Evolutionary conservation across 805 yeast species (phyloP).

Genomic region (Cyberlindnera japonica): DNA sequence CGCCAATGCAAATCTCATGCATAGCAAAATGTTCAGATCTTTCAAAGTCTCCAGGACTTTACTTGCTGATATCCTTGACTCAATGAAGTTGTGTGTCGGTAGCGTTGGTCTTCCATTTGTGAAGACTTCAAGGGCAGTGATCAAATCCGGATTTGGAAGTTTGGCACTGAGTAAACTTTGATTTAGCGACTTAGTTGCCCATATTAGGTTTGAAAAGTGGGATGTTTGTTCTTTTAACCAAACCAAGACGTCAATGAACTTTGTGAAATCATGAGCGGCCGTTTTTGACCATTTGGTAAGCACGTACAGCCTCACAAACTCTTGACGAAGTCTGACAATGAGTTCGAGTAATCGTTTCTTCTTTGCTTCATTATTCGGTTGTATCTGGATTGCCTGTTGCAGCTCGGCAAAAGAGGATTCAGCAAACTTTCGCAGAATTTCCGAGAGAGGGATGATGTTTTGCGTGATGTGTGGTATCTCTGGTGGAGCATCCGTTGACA

Average conservation of each 20-base stretch:
- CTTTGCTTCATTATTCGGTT: constrained; percentile 57
- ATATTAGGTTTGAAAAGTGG: constrained; percentile 57
- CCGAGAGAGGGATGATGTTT: constrained; percentile 62
- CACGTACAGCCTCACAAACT: constrained; percentile 80
- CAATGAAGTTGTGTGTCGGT: constrained; percentile 57
- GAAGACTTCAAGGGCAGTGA: constrained; percentile 83
- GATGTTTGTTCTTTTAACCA: constrained; percentile 83
- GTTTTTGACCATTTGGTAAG: constrained; percentile 81
- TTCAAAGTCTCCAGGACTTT: constrained; percentile 57
- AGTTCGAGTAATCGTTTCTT: constrained; percentile 67
- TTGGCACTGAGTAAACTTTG: constrained; percentile 82
- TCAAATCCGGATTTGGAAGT: constrained; percentile 84
- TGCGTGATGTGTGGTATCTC: constrained; percentile 67
- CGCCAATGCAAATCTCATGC: constrained; percentile 69
- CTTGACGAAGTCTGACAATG: constrained; percentile 72
- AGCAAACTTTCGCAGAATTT: constrained; percentile 55
- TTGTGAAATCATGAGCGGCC: constrained; percentile 64
- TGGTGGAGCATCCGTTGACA: constrained; percentile 27
- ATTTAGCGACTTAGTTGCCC: constrained; percentile 65
- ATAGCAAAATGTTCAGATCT: constrained; percentile 67
- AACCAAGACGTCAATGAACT: constrained; percentile 78
- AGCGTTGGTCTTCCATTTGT: constrained; percentile 73
- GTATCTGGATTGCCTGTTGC: constrained; percentile 54
- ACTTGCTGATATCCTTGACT: constrained; percentile 47
- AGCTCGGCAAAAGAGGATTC: constrained; percentile 62